phyloP scores from a whole-genome alignment of 164 flowering plant species.

The Dillenia suffruticosa region DNA sequence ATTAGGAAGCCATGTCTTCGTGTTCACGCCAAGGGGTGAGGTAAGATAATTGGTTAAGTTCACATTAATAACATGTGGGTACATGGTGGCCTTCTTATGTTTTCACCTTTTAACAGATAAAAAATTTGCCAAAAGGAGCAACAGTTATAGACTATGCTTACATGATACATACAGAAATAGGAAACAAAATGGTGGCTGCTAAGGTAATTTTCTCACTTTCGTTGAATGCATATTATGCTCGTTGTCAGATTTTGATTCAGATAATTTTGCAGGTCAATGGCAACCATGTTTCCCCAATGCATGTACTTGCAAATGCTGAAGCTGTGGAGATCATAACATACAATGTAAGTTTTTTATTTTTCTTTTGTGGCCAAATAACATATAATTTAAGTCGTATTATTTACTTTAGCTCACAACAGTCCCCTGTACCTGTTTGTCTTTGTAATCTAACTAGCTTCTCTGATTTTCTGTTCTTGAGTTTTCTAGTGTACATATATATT shows the following conservation, averaged over 20 bases:
- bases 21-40: conserved; percentile 98
- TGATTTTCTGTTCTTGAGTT: too few species aligned
- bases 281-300: conserved; percentile 80
- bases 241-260: not conserved
- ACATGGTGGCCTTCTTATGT: not conserved
- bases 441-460: too few species aligned
- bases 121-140: conserved; percentile 91
- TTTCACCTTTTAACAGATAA: conserved; percentile 52
- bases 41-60: conserved; percentile 23
- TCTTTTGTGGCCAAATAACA: not conserved
- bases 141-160: conserved; percentile 97
- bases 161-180: conserved; percentile 96
- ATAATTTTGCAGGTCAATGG: conserved; percentile 83
- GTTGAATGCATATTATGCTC: not conserved
- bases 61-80: not conserved
- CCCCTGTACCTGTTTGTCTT: too few species aligned
- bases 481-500: too few species aligned
- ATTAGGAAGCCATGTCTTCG: conserved; percentile 94
- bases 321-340: conserved; percentile 94
- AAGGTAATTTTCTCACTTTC: conserved; percentile 52
- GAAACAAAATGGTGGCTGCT: conserved; percentile 98
- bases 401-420: too few species aligned
- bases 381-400: too few species aligned
- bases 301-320: conserved; percentile 95
- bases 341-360: conserved; percentile 49